Evolutionary conservation across 129 eudicot species (phyloP).

Genomic region (Tagetes patula): DNA sequence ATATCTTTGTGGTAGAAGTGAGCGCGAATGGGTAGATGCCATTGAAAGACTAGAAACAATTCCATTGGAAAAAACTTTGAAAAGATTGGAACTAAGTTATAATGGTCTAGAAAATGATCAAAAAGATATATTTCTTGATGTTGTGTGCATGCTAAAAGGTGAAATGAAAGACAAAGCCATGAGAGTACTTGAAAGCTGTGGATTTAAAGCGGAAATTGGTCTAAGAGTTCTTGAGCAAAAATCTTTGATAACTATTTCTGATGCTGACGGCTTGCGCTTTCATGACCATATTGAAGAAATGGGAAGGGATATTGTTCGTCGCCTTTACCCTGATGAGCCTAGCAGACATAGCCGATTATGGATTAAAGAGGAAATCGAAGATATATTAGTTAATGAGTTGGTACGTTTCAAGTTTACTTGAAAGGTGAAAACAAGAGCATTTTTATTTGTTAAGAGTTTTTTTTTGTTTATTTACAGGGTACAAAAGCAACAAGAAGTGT

Average conservation of each 20-base stretch:
- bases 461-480: background rate
- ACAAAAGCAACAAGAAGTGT: constrained; percentile 12
- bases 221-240: constrained; percentile 21
- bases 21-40: constrained; percentile 1
- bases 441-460: background rate
- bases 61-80: background rate
- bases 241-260: constrained; percentile 4
- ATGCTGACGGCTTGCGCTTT: background rate
- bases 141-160: constrained; percentile 24
- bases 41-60: constrained; percentile 17
- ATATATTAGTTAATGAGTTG: constrained; percentile 4
- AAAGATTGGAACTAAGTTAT: constrained; percentile 21
- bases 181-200: constrained; percentile 13
- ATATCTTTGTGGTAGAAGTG: background rate
- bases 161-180: background rate
- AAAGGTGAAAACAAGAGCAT: background rate
- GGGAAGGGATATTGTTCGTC: constrained; percentile 7
- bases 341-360: constrained; percentile 1
- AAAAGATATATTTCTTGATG: constrained; percentile 11
- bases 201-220: constrained; percentile 5
- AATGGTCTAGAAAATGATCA: background rate
- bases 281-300: constrained; percentile 23
- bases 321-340: constrained; percentile 7
- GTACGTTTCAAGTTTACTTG: background rate
- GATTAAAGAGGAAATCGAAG: constrained; percentile 7